Base-by-base conservation (phyloP, 768 basidiomycete genomes). In the Daedaleopsis nitida region DNA sequence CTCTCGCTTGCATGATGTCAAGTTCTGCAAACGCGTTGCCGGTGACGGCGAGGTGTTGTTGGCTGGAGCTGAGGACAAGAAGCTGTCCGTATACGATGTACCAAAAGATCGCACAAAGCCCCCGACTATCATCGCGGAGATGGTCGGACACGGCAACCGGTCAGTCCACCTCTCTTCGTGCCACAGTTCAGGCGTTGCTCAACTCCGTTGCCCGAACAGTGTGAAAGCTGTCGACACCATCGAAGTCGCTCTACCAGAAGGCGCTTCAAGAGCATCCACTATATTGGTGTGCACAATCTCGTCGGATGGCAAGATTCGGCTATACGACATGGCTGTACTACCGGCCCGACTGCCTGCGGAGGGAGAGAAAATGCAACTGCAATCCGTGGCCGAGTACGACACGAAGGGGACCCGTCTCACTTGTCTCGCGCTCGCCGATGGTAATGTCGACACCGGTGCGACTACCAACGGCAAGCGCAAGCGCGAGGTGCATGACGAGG, bases 41-140 rank as follows among this genome's bases (percentile, higher is more conserved):
- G 83, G 81, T 2, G 73, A 76, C 0, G 84, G 83, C 44, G 90
- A 95, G 67, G 72, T 96, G 35, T 76, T 98, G 8, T 79, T 96
- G 53, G 92, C 87, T 8, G 91, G 86, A 2, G 94, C 90, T 6
- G 97, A 99, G 75, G 94, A 98, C 72, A 94, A 90, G 66, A 91
- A 91, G 68, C 78, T 93, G 2, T 84, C 94, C 1, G 76, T 95
- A 11, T 98, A 96, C 74, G 81, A 83, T 51, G 63, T 92, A 34
- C 78, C 80, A 5, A 69, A 75, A 14, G 80, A 86, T 57, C 72
- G 73, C 3, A 73, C 79, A 9, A 70, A 68, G 6, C 56, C 76
- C 2, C 89, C 91, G 1, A 78, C 69, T 8, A 73, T 93, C n/a
- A 76, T 91, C 27, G 92, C 90, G 6, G 77, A 85, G 58, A 77